These are phyloP conservation scores for Capsicum baccatum DNA, from an alignment of 257 asterid species.

Conservation along the genomic window DNA sequence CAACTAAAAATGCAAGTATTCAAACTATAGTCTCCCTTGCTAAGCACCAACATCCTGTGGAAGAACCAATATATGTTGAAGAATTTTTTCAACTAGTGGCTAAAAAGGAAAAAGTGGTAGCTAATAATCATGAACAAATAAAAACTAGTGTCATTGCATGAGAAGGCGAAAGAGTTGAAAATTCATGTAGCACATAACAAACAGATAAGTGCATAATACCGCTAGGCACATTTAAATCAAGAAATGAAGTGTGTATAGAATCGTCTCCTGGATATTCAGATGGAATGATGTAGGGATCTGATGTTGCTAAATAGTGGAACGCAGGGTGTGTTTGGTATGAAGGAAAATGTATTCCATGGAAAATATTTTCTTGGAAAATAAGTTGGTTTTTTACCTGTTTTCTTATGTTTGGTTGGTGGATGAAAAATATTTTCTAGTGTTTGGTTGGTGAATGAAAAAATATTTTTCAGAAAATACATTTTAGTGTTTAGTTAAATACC, in stretches of 20 bases:
- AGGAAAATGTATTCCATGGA: too few relatives aligned
- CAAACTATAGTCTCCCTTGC: background rate
- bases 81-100: conserved; percentile 20
- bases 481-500: too few relatives aligned
- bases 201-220: background rate
- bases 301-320: conserved; percentile 24
- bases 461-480: too few relatives aligned
- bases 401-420: too few relatives aligned
- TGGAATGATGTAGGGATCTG: background rate
- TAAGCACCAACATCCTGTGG: background rate
- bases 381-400: too few relatives aligned
- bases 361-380: too few relatives aligned
- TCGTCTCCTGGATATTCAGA: background rate
- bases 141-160: background rate
- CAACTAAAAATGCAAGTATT: background rate
- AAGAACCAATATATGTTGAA: background rate
- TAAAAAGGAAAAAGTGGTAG: background rate
- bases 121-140: conserved; percentile 21
- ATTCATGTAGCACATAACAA: background rate
- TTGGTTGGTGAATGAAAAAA: too few relatives aligned
- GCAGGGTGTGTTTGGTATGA: too few relatives aligned
- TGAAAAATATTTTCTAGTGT: too few relatives aligned
- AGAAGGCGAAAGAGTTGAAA: conserved; percentile 19
- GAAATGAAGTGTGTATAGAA: background rate
- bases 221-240: background rate